Base-by-base conservation (phyloP, 192 early-diverging fungal species). In the Oehlia diaphana region DNA sequence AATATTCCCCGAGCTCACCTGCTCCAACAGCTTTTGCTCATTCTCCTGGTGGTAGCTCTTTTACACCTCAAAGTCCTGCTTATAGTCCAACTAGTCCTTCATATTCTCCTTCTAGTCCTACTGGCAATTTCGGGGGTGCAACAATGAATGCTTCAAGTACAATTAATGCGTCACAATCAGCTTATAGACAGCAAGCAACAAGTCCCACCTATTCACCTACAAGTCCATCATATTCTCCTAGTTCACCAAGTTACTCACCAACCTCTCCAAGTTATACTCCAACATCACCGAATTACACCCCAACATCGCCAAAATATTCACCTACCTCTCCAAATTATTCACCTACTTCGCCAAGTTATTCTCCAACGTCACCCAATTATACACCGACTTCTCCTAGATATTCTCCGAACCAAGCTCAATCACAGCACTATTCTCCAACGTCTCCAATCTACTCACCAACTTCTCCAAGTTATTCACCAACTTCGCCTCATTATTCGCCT, bases 61-160 rank as follows among this genome's bases (percentile, higher is more conserved):
- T 83, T 78, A 83, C 84, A 42, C 85, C 85, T 47, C 81, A 87
- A 14, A 84, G 81, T 23, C 83, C 88, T n/a, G 84, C 78, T 26
- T 94, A 94, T 81, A 84, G 87, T n/a, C 95, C 96, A 0, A 96
- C 93, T 35, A 89, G 87, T 13, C 95, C 95, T 14, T 90, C 86
- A 35, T 96, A 96, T 82, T 90, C 87, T 14, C 95, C 95, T 28
- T 95, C 91, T 28, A 88, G 83, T 63, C 85, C 85, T 26, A 88
- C 87, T 35, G 93, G 93, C n/a, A 94, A 88, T 35, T 84, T 79
- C 16, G 72, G 79, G 26, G 78, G 78, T n/a, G 37, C 39, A 49
- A 31, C 37, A 21, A 23, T 31, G 16, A 64, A 49, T 70, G 33
- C 10, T 66, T 16, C 6, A 12, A 42, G 13, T 14, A 82, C 84